A percentile compares a stretch with the other conserved stretches of the same genome.
Conservation (phyloP, 129 eudicot genomes). For the sunflower (Helianthus annuus) region DNA sequence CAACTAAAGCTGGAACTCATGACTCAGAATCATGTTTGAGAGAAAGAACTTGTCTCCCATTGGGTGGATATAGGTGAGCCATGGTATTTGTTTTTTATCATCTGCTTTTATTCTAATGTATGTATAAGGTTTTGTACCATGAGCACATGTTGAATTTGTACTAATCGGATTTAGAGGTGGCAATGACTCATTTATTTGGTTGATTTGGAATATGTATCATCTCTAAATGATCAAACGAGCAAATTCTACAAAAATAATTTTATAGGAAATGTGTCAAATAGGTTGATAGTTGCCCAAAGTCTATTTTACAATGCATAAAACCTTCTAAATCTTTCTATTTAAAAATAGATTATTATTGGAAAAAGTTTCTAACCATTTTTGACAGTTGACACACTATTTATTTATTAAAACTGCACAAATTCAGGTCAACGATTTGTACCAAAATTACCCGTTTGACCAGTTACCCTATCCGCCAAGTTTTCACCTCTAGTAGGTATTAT, state of each 20-base stretch:
- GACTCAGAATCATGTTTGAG: slow-evolving; percentile 87
- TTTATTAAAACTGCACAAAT: background rate
- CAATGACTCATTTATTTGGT: background rate
- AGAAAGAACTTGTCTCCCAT: slow-evolving; percentile 84
- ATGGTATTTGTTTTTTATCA: slow-evolving; percentile 6
- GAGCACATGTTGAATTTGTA: background rate
- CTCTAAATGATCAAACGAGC: background rate
- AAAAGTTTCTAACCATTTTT: background rate
- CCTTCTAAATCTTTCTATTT: background rate
- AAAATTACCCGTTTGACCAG: background rate
- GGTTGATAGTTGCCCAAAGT: background rate
- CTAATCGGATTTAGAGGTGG: slow-evolving; percentile 2
- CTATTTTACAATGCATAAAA: background rate
- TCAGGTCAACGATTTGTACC: background rate
- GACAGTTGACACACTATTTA: background rate
- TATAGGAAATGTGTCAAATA: background rate
- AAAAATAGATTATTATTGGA: background rate
- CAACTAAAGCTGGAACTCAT: slow-evolving; percentile 91
- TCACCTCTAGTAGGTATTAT: background rate
- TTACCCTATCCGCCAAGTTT: background rate
- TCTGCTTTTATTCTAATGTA: slow-evolving; percentile 10
- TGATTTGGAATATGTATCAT: background rate
- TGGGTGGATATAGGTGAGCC: slow-evolving; percentile 98
- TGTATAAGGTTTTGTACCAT: background rate
- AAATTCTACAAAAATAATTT: background rate